Conservation (phyloP, 345 rosid species). For the Carallia pectinifolia region DNA sequence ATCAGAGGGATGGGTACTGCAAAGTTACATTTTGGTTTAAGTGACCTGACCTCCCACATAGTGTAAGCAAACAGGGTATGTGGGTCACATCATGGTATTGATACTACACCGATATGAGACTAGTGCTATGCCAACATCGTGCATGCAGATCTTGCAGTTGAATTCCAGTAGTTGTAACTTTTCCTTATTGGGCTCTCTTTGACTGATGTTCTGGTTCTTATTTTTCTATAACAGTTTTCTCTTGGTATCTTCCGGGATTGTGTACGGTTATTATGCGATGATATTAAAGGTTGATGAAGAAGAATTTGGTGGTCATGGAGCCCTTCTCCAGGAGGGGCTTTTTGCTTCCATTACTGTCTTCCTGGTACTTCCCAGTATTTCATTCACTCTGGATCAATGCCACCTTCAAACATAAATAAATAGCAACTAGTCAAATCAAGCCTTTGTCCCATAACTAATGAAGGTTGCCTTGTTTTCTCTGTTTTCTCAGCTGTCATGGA, state of each 20-base stretch:
- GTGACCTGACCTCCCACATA: too few species aligned
- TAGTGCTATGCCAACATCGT: neutral
- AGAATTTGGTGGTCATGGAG: slow-evolving; percentile 89
- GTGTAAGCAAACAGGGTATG: too few species aligned
- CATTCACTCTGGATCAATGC: neutral
- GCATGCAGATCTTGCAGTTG: neutral
- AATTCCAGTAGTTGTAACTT: too few species aligned
- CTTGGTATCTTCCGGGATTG: slow-evolving; percentile 61
- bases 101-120: too few species aligned
- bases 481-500: slow-evolving; percentile 78
- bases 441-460: slow-evolving; percentile 19
- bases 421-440: too few species aligned
- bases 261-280: slow-evolving; percentile 83
- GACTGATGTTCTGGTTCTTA: slow-evolving; percentile 4
- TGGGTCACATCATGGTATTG: too few species aligned
- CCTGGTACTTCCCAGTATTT: slow-evolving; percentile 47
- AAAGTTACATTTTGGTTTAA: too few species aligned
- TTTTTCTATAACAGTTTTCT: slow-evolving; percentile 56
- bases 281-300: slow-evolving; percentile 86
- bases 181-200: neutral
- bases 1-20: too few species aligned
- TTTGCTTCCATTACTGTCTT: slow-evolving; percentile 84
- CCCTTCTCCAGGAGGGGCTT: slow-evolving; percentile 93
- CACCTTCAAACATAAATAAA: neutral
- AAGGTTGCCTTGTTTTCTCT: slow-evolving; percentile 15